Percentiles rank a stretch among this genome's conserved stretches.
Evolutionary conservation across 305 asterid species (phyloP).

Genomic region (Solanum hybrid): DNA sequence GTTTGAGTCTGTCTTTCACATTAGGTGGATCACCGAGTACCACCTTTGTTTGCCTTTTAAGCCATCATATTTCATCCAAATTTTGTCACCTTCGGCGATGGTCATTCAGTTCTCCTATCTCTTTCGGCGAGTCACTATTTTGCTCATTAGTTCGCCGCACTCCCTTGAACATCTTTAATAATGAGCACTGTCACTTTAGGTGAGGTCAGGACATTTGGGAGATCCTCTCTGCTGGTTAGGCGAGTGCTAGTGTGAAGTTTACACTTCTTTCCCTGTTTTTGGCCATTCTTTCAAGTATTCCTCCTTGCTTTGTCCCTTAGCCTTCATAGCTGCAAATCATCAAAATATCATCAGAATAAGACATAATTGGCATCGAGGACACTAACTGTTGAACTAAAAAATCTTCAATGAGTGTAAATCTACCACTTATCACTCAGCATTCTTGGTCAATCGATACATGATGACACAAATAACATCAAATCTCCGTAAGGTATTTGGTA

Average conservation of each 20-base stretch:
- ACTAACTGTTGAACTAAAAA: neutral
- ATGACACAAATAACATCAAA: neutral
- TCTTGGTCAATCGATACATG: neutral
- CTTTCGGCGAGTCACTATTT: neutral
- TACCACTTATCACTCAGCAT: neutral
- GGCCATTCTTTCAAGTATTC: neutral
- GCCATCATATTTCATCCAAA: neutral
- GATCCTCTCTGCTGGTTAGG: neutral
- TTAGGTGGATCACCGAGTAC: neutral
- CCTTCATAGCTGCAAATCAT: neutral
- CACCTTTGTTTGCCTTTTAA: neutral
- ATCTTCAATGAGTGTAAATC: neutral
- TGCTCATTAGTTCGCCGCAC: neutral
- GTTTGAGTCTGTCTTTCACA: neutral
- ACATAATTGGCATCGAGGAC: neutral
- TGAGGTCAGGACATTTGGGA: neutral
- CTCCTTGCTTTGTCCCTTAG: neutral
- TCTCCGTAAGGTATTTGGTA: neutral
- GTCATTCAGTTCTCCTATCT: neutral
- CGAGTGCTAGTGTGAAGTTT: neutral
- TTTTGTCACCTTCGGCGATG: neutral
- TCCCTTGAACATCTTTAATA: neutral
- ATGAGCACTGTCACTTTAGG: neutral
- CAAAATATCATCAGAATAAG: neutral
- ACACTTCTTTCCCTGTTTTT: neutral